Percentiles rank a stretch among this genome's conserved stretches.
These are phyloP conservation scores for Juglanconis sp. DNA, from an alignment of 2,329 filamentous ascomycete species.

Conservation along the genomic window DNA sequence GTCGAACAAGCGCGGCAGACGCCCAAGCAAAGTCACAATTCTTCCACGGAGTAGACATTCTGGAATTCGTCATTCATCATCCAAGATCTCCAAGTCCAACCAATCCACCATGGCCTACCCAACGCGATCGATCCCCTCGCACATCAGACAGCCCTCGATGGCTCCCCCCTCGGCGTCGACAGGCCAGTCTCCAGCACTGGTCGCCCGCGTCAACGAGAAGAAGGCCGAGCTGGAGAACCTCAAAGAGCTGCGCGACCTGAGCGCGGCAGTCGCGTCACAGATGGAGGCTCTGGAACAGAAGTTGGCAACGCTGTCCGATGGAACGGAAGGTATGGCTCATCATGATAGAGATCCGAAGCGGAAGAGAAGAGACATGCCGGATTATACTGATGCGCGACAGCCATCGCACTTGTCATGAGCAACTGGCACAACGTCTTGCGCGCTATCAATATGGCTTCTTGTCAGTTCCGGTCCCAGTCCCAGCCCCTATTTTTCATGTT, in stretches of 20 bases:
- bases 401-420: constrained; percentile 77
- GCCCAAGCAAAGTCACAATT: background rate
- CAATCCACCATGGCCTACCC: constrained; percentile 51
- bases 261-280: constrained; percentile 72
- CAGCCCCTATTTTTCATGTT: background rate
- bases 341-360: background rate
- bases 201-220: constrained; percentile 80
- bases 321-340: constrained; percentile 65
- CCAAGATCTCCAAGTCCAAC: background rate
- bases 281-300: constrained; percentile 82
- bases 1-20: background rate
- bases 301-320: constrained; percentile 71
- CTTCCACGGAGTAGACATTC: too few species aligned
- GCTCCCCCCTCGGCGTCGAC: constrained; percentile 39
- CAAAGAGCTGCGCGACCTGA: constrained; percentile 74
- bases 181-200: constrained; percentile 66
- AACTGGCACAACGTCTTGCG: constrained; percentile 87
- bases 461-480: constrained; percentile 44
- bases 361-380: background rate
- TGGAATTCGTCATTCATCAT: too few species aligned
- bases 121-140: constrained; percentile 53
- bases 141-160: constrained; percentile 62
- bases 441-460: constrained; percentile 82
- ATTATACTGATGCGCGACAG: constrained; percentile 39
- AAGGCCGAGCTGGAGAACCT: constrained; percentile 78